Evolutionary conservation across 139 green algal genomes (phyloP).

Genomic region (Monoraphidium neglectum): DNA sequence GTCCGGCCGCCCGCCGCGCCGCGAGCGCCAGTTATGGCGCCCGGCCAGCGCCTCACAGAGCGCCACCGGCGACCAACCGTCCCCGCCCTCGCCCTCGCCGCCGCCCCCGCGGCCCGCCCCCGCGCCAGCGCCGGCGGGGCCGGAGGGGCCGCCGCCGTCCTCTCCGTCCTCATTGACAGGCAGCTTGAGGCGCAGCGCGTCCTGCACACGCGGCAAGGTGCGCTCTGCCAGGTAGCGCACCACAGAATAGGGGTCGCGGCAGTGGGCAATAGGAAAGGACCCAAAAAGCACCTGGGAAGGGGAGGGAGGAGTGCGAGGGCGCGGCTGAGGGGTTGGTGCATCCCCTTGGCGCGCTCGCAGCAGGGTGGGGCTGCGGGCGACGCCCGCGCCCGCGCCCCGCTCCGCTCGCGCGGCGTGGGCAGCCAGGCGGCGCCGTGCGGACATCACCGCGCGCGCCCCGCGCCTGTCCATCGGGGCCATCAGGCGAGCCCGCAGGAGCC

Average conservation of each 20-base stretch:
- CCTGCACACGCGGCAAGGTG: slow-evolving; percentile 51
- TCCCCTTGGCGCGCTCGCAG: too few relatives aligned
- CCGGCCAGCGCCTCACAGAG: slow-evolving; percentile 53
- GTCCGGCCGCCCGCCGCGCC: slow-evolving; percentile 56
- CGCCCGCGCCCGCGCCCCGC: too few relatives aligned
- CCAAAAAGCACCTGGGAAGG: slow-evolving; percentile 61
- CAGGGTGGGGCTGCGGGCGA: too few relatives aligned
- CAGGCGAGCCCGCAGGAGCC: too few relatives aligned
- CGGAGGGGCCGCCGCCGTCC: not conserved
- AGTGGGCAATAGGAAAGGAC: slow-evolving; percentile 63
- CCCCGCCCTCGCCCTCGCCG: not conserved
- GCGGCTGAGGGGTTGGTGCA: too few relatives aligned
- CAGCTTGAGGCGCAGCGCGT: slow-evolving; percentile 32
- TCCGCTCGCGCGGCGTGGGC: too few relatives aligned
- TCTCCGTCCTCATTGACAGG: not conserved
- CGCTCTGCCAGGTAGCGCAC: slow-evolving; percentile 57
- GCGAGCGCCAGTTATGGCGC: slow-evolving; percentile 31
- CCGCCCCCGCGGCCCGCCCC: too few relatives aligned
- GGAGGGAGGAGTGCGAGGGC: too few relatives aligned
- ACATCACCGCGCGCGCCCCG: too few relatives aligned
- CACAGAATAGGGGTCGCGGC: slow-evolving; percentile 61
- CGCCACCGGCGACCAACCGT: slow-evolving; percentile 31
- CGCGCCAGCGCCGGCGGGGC: too few relatives aligned
- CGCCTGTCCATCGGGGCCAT: too few relatives aligned
- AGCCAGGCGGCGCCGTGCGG: too few relatives aligned